A percentile compares a stretch with the other conserved stretches of the same genome.
Evolutionary conservation across 345 rosid species (phyloP).

Genomic region (Lenwebbia sp.): DNA sequence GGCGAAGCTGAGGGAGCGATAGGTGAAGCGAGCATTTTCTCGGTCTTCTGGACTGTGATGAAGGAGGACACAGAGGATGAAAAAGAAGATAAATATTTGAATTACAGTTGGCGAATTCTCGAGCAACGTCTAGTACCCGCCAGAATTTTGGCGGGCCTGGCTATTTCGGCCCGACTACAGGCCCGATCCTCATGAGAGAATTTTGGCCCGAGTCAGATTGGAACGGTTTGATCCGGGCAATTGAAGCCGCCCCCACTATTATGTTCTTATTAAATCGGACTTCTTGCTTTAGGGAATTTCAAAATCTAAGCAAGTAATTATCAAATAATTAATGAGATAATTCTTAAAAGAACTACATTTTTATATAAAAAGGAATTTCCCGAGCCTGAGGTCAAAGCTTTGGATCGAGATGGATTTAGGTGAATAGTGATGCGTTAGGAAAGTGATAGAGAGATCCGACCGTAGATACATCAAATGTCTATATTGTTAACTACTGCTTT

Average conservation of each 20-base stretch:
- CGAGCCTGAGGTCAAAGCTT: neutral
- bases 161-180: neutral
- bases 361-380: neutral
- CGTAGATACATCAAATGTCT: fast-evolving
- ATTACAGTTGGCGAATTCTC: neutral
- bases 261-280: neutral
- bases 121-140: neutral
- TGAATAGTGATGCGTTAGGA: neutral
- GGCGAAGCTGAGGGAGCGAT: constrained; percentile 6
- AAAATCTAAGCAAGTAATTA: neutral
- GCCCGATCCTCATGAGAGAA: neutral
- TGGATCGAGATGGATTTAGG: neutral
- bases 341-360: neutral
- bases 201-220: neutral
- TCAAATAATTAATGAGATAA: neutral
- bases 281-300: neutral
- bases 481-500: neutral
- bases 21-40: constrained; percentile 14
- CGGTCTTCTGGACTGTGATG: neutral
- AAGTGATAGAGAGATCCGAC: neutral
- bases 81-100: neutral
- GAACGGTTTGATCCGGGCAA: neutral
- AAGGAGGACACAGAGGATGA: neutral
- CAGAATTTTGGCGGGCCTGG: neutral
- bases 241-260: neutral